These are phyloP conservation scores for Hanseniaspora sp. DNA, from an alignment of 1,139 yeast genomes.

Conservation along the genomic window DNA sequence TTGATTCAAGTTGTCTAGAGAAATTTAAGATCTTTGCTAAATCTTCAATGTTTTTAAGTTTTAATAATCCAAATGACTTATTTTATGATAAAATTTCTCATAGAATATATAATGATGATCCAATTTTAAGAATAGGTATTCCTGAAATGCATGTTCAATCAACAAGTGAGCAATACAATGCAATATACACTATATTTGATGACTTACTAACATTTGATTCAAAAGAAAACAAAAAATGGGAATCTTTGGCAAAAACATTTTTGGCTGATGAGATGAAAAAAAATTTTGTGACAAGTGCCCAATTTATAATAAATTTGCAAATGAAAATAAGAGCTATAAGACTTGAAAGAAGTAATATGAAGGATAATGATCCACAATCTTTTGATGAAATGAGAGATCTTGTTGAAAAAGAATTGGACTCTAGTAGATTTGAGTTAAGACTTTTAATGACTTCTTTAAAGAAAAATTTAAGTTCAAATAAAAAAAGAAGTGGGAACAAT, in stretches of 20 bases:
- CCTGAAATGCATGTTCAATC: constrained; percentile 61
- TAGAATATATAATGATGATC: constrained; percentile 22
- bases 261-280: constrained; percentile 29
- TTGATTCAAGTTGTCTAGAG: constrained; percentile 47
- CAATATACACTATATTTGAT: constrained; percentile 51
- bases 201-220: constrained; percentile 58
- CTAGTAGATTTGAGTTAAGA: constrained; percentile 46
- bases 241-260: constrained; percentile 48
- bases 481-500: constrained; percentile 29
- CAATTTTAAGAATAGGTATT: constrained; percentile 41
- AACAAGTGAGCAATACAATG: constrained; percentile 61
- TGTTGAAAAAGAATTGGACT: constrained; percentile 49
- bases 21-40: constrained; percentile 51
- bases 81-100: constrained; percentile 33
- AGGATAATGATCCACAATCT: constrained; percentile 24
- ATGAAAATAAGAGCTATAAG: constrained; percentile 25
- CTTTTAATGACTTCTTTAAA: constrained; percentile 60
- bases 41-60: constrained; percentile 51
- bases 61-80: constrained; percentile 53
- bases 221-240: constrained; percentile 43
- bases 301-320: constrained; percentile 26
- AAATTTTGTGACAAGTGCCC: constrained; percentile 28
- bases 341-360: constrained; percentile 26
- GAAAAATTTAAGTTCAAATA: constrained; percentile 34
- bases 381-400: constrained; percentile 29